Conservation (phyloP, 768 basidiomycete genomes). For the Collybia sordida region DNA sequence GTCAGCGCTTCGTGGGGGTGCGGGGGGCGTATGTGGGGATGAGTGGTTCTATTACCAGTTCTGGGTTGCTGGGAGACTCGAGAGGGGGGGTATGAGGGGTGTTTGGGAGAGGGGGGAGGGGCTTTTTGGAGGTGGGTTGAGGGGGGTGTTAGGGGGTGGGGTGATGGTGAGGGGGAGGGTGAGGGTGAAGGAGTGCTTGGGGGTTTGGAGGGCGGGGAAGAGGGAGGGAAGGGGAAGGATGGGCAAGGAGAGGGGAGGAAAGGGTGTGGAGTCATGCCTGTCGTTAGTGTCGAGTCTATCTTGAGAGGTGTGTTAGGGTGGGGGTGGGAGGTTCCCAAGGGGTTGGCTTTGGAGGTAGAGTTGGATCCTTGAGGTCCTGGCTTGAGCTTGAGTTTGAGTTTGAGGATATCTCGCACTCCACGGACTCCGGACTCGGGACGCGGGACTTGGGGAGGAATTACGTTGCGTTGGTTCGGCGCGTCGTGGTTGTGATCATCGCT, state of each 20-base stretch:
- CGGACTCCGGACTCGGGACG: too few relatives aligned
- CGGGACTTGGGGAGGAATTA: too few relatives aligned
- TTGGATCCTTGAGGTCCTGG: too few relatives aligned
- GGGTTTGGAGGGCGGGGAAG: neutral
- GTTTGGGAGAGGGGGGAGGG: conserved; percentile 12
- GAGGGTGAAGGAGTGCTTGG: conserved; percentile 1
- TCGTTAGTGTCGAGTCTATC: conserved; percentile 8
- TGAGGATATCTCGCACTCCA: too few relatives aligned
- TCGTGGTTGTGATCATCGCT: too few relatives aligned
- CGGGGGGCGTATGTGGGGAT: conserved; percentile 28
- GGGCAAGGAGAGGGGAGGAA: too few relatives aligned
- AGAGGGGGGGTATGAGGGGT: conserved; percentile 15
- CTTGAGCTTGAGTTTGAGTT: too few relatives aligned
- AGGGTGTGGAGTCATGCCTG: conserved; percentile 8
- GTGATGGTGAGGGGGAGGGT: conserved; percentile 2
- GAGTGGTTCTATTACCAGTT: conserved; percentile 54
- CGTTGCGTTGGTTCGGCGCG: too few relatives aligned
- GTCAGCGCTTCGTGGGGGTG: neutral
- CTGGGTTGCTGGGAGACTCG: conserved; percentile 34
- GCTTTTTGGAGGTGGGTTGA: conserved; percentile 18
- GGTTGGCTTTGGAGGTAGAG: too few relatives aligned
- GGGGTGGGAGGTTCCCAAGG: conserved; percentile 12
- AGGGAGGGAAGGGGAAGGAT: neutral
- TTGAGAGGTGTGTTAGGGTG: conserved; percentile 14
- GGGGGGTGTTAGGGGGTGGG: too few relatives aligned